Conservation (phyloP, 2,329 filamentous ascomycete genomes). For the Aspergillus aculeatus region DNA sequence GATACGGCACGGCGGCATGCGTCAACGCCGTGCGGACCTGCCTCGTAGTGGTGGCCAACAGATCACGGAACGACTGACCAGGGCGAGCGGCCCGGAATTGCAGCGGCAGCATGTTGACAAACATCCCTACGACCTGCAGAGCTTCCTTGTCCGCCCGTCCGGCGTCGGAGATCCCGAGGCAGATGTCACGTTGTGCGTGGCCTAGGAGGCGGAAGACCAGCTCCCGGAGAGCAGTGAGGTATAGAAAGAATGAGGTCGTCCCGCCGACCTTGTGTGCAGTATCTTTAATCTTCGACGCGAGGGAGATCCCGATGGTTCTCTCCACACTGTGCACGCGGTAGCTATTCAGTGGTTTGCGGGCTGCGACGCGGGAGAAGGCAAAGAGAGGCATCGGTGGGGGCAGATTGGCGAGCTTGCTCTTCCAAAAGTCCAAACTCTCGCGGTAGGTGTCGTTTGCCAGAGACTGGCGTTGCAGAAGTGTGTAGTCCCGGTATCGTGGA, state of each 20-base stretch:
- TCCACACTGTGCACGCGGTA: neutral
- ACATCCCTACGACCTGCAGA: neutral
- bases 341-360: neutral
- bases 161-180: neutral
- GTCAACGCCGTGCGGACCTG: neutral
- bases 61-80: neutral
- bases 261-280: neutral
- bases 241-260: neutral
- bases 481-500: neutral
- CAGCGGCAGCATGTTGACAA: neutral
- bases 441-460: neutral
- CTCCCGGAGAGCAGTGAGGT: neutral
- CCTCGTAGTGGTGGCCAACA: neutral
- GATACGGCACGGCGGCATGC: neutral
- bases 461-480: neutral
- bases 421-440: neutral
- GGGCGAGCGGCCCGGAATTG: neutral
- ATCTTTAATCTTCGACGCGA: neutral
- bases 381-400: neutral
- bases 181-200: neutral
- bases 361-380: neutral
- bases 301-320: neutral
- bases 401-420: neutral
- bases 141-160: neutral
- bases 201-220: neutral